Base-by-base conservation (phyloP, 495 filamentous ascomycete genomes). In the Penicillium angulare region DNA sequence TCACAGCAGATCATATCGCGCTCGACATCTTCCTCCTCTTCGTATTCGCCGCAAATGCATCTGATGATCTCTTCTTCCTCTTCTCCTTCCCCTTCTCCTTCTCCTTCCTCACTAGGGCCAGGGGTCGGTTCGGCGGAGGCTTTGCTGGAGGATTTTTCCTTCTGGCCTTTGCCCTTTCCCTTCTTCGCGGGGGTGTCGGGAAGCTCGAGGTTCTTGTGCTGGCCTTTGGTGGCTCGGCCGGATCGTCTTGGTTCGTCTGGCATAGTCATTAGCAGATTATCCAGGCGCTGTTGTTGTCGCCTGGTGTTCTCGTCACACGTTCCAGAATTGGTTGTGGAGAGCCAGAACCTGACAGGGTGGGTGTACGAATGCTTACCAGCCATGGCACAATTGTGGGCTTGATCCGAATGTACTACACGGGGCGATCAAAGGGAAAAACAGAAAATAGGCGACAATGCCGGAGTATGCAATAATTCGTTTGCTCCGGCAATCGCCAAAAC, bases 1-100 rank as follows among this genome's bases (percentile, higher is more conserved):
- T 98, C 93, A 71, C 93, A 98, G 58, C 87, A 86, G 60, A 97
- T 95, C 66, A 95, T 91, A 59, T 90, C 83, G 29, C 85, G 80
- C 40, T 88, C 85, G 51, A 88, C 83, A 57, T 87, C 88, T 53
- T 86, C 85, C 52, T 92, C 87, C 56, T 95, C 89, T 55, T 89
- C 86, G 42, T 83, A 85, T 50, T 90, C 85, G 55, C 93, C 92
- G 63, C 93, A 98, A 44, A 96, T 87, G 66, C 93, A 98, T 50
- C 93, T 85, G 49, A 97, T 93, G 59, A 92, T 81, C 50, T 84
- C 85, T 49, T 85, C 80, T 34, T 81, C 83, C 20, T 83, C 85
- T 46, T 82, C 83, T 48, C 80, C 83, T 22, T 81, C 85, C n/a
- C n/a, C 83, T 21, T 83, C 85, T 46, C 81, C 83, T 48, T 81